Evolutionary conservation across 2,329 filamentous ascomycete genomes (phyloP), one percentile per base, ranked within the genome.

Genomic region (Ramularia endophylla): DNA sequence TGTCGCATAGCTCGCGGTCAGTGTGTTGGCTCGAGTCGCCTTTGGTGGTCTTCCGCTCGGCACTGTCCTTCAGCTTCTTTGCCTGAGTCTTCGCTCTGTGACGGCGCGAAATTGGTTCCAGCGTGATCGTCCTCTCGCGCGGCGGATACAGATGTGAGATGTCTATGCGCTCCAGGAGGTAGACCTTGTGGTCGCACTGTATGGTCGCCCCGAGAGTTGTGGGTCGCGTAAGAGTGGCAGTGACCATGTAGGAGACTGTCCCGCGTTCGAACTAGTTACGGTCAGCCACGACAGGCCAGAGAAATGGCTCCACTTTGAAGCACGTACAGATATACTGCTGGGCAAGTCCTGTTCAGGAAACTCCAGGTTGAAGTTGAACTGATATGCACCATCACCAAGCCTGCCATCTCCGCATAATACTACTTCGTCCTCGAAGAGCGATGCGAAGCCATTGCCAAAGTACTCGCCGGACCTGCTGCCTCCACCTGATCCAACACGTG

Each of bases 261-360:
- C 92, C 92, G 59, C 90, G 81, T 66, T 97, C 92, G 11, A 25
- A 25, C 22, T 25, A 11, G 22, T 25, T 11, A 25, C 22, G 11
- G 22, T 25, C 22, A 25, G 22, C 22, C 22, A 6, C 22, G 22
- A 25, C 22, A 6, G 22, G 22, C 11, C 22, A 6, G 11, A 6
- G 6, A 25, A 25, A n/a, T n/a, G n/a, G n/a, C 29, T 17, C n/a
- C n/a, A 9, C 20, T 11, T 15, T 7, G 13, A 11, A 25, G 9
- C 35, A 72, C 85, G 60, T 75, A 95, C 90, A 67, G 94, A 89
- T 59, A 98, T 90, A 63, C 90, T 95, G 65, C 87, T 95, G n/a
- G 86, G 86, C 44, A 92, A 66, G 4, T 75, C 77, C 53, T 79
- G 76, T 36, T 75, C 70, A 2, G 83, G 83, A 51, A 87, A 86